These are phyloP conservation scores for Phlebiopsis flavidoalba DNA, from an alignment of 768 basidiomycete species.

Conservation along the genomic window DNA sequence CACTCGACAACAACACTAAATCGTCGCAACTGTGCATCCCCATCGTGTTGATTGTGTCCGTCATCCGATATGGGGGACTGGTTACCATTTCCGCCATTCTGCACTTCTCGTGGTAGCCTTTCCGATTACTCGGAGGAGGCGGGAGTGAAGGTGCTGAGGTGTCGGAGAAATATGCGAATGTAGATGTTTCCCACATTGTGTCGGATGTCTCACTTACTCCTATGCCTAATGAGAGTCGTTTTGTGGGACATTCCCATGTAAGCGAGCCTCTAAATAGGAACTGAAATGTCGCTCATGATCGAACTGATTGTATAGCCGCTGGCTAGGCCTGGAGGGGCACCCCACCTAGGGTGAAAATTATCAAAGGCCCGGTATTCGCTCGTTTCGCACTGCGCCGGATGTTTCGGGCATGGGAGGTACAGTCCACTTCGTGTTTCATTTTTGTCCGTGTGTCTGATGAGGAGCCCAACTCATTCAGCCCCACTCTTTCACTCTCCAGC, in stretches of 20 bases:
- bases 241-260: background rate
- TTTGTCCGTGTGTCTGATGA: background rate
- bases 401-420: background rate
- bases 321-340: background rate
- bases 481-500: background rate
- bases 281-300: background rate
- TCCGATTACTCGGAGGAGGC: background rate
- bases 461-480: background rate
- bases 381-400: too few species aligned
- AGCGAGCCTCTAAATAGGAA: background rate
- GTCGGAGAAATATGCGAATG: background rate
- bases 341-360: background rate
- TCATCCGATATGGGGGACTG: conserved; percentile 1
- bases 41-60: background rate
- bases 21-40: conserved; percentile 4
- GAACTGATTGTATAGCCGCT: background rate
- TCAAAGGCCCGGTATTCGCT: too few species aligned
- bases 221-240: background rate
- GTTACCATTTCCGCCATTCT: background rate
- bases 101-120: background rate
- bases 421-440: background rate
- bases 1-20: background rate
- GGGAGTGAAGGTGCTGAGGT: background rate
- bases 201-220: conserved; percentile 2
- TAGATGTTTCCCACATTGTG: conserved; percentile 2